phyloP scores from a whole-genome alignment of 2,329 filamentous ascomycete species.

The Metarhizium robertsii region DNA sequence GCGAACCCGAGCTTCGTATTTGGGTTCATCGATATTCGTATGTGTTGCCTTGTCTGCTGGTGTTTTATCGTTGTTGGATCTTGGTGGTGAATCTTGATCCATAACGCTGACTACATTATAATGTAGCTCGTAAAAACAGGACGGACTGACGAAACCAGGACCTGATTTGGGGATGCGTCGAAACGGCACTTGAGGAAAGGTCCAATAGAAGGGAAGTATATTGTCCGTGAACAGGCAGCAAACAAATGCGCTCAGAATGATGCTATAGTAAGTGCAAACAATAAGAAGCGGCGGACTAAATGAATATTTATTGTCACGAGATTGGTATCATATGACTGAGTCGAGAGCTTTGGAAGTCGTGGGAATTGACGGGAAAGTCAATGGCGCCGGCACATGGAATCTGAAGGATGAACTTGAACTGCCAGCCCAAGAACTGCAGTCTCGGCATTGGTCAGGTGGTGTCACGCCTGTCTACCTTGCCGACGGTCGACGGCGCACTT shows the following conservation, averaged over 20 bases:
- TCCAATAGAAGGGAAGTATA: neutral
- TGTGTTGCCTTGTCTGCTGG: neutral
- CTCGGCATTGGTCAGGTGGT: conserved; percentile 3
- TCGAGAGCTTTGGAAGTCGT: neutral
- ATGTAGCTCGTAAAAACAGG: neutral
- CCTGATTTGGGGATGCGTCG: neutral
- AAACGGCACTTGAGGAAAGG: neutral
- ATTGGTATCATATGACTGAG: neutral
- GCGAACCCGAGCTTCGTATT: neutral
- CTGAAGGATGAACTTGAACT: neutral
- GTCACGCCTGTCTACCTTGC: neutral
- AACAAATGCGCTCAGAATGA: neutral
- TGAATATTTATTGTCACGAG: neutral
- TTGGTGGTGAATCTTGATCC: neutral
- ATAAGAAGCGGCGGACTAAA: too few relatives aligned
- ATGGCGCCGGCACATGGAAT: neutral
- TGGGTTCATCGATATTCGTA: neutral
- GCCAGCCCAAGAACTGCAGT: conserved; percentile 2
- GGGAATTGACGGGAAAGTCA: neutral
- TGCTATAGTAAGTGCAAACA: neutral
- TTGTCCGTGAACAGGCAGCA: neutral
- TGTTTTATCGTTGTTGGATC: neutral
- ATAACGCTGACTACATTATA: neutral
- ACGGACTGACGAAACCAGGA: neutral
- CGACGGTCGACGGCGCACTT: neutral